Percentiles rank a stretch among this genome's conserved stretches.
Conservation (phyloP, 192 early-diverging fungal species). For the Entomortierella lignicola region DNA sequence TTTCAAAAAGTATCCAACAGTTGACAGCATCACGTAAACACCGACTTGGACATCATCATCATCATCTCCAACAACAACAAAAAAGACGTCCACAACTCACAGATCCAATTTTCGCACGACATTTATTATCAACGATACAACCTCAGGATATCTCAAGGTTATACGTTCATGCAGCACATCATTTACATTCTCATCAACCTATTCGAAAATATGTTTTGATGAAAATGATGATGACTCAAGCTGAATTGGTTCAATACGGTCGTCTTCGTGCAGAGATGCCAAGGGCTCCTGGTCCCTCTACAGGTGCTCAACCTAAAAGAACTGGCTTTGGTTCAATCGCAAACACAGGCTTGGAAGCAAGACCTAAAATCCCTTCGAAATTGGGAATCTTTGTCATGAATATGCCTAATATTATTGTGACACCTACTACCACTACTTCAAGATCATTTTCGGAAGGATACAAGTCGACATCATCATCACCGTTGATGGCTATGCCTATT, state of each 20-base stretch:
- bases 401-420: neutral
- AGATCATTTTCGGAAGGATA: no score
- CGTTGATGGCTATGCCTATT: no score
- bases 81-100: constrained; percentile 2
- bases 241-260: constrained; percentile 36
- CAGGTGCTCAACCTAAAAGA: constrained; percentile 26
- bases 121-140: constrained; percentile 36
- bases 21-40: neutral
- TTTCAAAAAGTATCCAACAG: no score
- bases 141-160: constrained; percentile 21
- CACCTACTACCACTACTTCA: no score
- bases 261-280: constrained; percentile 48
- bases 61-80: neutral
- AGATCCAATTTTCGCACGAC: constrained; percentile 3
- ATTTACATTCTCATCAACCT: constrained; percentile 51
- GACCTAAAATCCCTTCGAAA: constrained; percentile 7
- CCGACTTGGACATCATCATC: neutral
- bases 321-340: constrained; percentile 47
- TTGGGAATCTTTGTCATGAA: constrained; percentile 17
- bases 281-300: constrained; percentile 34
- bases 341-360: constrained; percentile 6
- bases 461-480: no score
- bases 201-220: constrained; percentile 41
- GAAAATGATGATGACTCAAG: constrained; percentile 54
- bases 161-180: constrained; percentile 47